Percentiles rank a stretch among this genome's conserved stretches.
These are phyloP conservation scores for Dryadomyces quercus-mongolicae DNA, from an alignment of 2,329 filamentous ascomycete genomes.

Conservation along the genomic window DNA sequence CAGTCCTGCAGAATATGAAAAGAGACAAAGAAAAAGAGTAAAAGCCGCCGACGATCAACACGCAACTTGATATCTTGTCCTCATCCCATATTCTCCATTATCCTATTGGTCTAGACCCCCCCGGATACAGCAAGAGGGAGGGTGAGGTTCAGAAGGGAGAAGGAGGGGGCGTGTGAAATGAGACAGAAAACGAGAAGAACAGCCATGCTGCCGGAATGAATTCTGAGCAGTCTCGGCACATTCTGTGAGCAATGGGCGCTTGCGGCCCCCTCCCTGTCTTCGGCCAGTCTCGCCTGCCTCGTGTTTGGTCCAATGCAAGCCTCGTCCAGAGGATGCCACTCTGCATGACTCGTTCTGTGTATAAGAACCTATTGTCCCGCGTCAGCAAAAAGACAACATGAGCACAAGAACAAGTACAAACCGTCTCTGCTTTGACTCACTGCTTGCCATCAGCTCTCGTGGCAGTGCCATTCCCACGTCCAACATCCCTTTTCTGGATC, in stretches of 20 bases:
- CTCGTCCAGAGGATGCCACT: too few relatives aligned
- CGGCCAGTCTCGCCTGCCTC: not conserved
- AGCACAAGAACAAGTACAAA: not conserved
- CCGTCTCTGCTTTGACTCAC: not conserved
- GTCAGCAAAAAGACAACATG: not conserved
- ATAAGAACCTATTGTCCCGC: not conserved
- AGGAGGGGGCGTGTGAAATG: not conserved
- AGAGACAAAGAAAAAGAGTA: too few relatives aligned
- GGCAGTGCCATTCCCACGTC: too few relatives aligned
- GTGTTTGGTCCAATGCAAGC: too few relatives aligned
- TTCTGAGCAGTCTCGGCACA: not conserved
- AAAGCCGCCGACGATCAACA: too few relatives aligned
- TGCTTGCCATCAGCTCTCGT: too few relatives aligned
- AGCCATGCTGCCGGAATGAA: not conserved
- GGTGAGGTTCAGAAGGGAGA: not conserved
- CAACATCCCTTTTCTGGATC: too few relatives aligned
- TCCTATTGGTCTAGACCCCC: not conserved
- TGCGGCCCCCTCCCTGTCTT: not conserved
- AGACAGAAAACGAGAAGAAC: not conserved
- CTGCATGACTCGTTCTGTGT: not conserved
- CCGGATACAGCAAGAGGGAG: not conserved
- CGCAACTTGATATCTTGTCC: too few relatives aligned
- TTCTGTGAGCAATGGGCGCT: not conserved
- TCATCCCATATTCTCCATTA: not conserved
- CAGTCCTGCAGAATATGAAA: too few relatives aligned